phyloP scores from a whole-genome alignment of 345 rosid species.

The Cochlearia excelsa region DNA sequence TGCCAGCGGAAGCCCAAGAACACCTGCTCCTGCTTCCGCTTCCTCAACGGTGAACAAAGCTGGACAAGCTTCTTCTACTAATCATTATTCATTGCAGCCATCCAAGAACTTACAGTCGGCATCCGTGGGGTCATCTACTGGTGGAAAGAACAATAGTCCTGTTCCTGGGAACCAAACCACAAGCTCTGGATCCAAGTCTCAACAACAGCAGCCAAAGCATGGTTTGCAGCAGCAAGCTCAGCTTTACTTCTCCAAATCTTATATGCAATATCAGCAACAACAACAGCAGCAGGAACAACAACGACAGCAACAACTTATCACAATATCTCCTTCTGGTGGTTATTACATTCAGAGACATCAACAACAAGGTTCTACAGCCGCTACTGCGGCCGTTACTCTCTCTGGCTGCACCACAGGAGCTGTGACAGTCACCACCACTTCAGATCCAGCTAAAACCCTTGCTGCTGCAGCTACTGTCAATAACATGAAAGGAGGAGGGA shows the following conservation, averaged over 20 bases:
- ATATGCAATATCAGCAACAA: constrained; percentile 36
- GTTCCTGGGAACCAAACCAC: constrained; percentile 61
- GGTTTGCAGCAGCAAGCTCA: constrained; percentile 58
- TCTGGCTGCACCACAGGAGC: constrained; percentile 26
- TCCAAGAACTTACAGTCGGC: constrained; percentile 56
- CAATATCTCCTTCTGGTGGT: constrained; percentile 44
- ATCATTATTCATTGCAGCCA: constrained; percentile 61
- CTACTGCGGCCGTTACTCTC: constrained; percentile 30
- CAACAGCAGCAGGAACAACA: constrained; percentile 30
- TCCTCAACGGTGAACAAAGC: constrained; percentile 59
- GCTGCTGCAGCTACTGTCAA: constrained; percentile 45
- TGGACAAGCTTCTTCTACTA: constrained; percentile 55
- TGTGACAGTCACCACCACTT: constrained; percentile 39
- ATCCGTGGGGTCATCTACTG: constrained; percentile 31
- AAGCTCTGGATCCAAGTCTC: constrained; percentile 55
- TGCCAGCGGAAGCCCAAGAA: constrained; percentile 88
- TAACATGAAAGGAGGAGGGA: constrained; percentile 70
- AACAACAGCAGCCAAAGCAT: constrained; percentile 39
- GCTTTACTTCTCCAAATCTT: constrained; percentile 51
- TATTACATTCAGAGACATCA: constrained; percentile 70
- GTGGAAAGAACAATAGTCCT: constrained; percentile 52
- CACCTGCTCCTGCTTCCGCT: constrained; percentile 42
- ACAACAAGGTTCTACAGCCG: constrained; percentile 41
- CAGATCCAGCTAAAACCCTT: constrained; percentile 74
- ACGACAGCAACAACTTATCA: constrained; percentile 23